phyloP scores from a whole-genome alignment of 257 asterid genomes.

The Ophiorrhiza pumila region DNA sequence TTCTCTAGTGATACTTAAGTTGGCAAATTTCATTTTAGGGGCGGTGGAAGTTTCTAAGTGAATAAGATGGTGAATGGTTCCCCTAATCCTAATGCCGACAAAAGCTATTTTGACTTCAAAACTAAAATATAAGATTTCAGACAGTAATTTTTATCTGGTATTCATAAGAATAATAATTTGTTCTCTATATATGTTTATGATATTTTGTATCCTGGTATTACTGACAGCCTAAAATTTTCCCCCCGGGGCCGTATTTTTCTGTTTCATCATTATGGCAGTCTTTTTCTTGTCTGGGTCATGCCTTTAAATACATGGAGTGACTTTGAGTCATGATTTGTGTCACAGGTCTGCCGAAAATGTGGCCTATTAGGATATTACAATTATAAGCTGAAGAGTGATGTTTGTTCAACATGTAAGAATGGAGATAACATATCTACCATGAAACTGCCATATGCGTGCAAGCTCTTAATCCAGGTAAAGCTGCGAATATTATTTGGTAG shows the following conservation, averaged over 20 bases:
- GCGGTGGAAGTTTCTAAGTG: background rate
- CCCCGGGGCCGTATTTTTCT: background rate
- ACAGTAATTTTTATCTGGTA: background rate
- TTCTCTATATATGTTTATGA: background rate
- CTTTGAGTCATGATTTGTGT: constrained; percentile 4
- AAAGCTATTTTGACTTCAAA: background rate
- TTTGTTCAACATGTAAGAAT: constrained; percentile 81
- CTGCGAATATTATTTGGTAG: background rate
- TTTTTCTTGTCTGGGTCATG: background rate
- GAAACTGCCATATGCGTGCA: constrained; percentile 99
- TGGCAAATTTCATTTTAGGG: background rate
- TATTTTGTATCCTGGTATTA: background rate
- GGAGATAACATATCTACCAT: constrained; percentile 86
- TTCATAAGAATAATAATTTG: background rate
- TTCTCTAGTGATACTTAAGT: background rate
- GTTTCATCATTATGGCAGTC: background rate
- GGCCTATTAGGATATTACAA: constrained; percentile 88
- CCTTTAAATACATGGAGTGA: too few species aligned
- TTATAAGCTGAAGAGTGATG: constrained; percentile 60
- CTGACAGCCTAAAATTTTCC: too few species aligned
- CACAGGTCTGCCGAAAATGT: constrained; percentile 85
- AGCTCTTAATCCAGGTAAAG: constrained; percentile 86
- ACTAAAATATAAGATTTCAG: background rate
- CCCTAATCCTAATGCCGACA: too few species aligned
- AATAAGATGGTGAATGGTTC: too few species aligned